Evolutionary conservation across 2,329 filamentous ascomycete genomes (phyloP).

Genomic region (Neoscytalidium dimidiatum): DNA sequence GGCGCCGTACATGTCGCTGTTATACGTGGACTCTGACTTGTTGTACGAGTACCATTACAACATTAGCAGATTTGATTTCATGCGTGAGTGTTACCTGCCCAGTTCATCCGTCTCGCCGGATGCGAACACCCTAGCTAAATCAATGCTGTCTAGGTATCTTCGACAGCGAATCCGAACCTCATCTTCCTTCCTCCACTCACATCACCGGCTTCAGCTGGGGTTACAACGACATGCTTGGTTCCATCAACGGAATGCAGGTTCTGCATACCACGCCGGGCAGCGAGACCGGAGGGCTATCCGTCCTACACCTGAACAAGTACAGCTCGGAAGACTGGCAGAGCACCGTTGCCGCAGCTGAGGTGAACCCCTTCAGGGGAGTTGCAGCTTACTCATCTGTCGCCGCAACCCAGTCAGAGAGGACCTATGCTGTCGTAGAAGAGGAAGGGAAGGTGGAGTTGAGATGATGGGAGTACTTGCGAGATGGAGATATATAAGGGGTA

Average conservation of each 20-base stretch:
- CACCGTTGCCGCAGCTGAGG: neutral
- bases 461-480: neutral
- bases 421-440: neutral
- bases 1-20: neutral
- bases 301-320: neutral
- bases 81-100: neutral
- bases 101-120: neutral
- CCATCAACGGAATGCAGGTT: neutral
- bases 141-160: neutral
- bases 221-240: neutral
- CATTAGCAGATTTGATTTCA: neutral
- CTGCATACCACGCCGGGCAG: neutral
- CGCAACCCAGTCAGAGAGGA: neutral
- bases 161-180: neutral
- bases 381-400: neutral
- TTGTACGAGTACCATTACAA: neutral
- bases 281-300: neutral
- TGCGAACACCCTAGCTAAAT: neutral
- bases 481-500: neutral
- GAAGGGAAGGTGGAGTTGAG: neutral
- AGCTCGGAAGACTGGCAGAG: neutral
- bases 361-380: neutral
- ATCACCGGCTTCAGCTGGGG: constrained; percentile 7
- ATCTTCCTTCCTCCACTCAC: neutral
- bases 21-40: neutral